A percentile compares a stretch with the other conserved stretches of the same genome.
These are phyloP conservation scores for Pulicaria dysenterica DNA, from an alignment of 129 eudicot species.

Conservation along the genomic window DNA sequence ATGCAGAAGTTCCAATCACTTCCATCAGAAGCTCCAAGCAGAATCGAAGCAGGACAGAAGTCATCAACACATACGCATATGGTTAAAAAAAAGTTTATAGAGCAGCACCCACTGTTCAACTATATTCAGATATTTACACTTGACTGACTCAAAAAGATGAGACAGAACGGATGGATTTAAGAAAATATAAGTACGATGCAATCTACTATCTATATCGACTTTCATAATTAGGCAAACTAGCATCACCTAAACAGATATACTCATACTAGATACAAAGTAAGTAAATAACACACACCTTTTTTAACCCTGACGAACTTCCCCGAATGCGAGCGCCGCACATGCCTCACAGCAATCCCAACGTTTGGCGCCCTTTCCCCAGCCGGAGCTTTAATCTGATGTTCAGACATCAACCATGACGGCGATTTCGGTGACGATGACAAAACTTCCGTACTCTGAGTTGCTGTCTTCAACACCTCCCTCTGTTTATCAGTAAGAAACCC, in stretches of 20 bases:
- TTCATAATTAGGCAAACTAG: conserved; percentile 3
- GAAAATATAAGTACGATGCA: conserved; percentile 12
- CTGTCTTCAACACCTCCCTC: conserved; percentile 67
- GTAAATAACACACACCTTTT: conserved; percentile 50
- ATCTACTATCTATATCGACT: background rate
- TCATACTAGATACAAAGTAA: background rate
- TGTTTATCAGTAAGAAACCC: conserved; percentile 85
- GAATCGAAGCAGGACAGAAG: background rate
- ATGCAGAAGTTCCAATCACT: background rate
- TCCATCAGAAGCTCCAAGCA: background rate
- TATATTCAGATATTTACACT: background rate
- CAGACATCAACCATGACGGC: conserved; percentile 49
- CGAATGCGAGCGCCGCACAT: conserved; percentile 72
- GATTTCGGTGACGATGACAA: conserved; percentile 68
- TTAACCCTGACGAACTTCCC: conserved; percentile 61
- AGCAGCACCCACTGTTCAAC: conserved; percentile 4
- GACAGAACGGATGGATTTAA: background rate
- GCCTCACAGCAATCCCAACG: conserved; percentile 59
- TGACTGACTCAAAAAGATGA: background rate
- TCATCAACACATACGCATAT: conserved; percentile 3
- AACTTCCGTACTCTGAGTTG: conserved; percentile 55
- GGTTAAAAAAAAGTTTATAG: conserved; percentile 8
- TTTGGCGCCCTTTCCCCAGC: conserved; percentile 57
- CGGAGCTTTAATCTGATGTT: conserved; percentile 60
- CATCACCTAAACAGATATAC: background rate